Percentiles rank a stretch among this genome's conserved stretches.
Conservation (phyloP, 1,284 basidiomycete species). For the Ceratorhiza oryzae-sativae region DNA sequence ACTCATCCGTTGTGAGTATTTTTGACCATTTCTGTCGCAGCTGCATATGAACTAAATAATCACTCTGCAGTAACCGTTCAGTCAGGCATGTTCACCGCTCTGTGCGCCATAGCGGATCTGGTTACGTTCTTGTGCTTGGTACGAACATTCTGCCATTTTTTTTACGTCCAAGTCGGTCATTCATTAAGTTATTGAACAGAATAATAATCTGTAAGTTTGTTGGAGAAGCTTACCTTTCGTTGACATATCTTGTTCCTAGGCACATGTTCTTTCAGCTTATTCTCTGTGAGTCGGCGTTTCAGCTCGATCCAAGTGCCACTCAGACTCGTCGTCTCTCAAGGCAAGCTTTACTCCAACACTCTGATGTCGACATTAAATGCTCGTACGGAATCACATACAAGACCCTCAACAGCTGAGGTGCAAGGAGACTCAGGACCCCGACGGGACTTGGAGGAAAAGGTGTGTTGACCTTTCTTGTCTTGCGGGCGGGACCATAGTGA, state of each 20-base stretch:
- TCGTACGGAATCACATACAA: not conserved
- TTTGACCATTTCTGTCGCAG: not conserved
- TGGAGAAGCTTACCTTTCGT: not conserved
- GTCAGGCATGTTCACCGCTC: not conserved
- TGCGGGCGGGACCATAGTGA: not conserved
- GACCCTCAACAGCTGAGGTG: not conserved
- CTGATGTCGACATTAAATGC: not conserved
- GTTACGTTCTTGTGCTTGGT: slow-evolving; percentile 9
- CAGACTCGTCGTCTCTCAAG: not conserved
- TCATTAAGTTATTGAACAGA: not conserved
- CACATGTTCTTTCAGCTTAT: slow-evolving; percentile 9
- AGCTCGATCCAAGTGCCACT: not conserved
- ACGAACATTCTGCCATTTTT: not conserved
- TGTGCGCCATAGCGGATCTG: slow-evolving; percentile 4
- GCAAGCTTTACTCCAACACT: not conserved
- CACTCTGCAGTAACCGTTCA: not conserved
- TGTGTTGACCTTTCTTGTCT: not conserved
- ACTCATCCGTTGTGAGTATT: not conserved
- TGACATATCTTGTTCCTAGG: not conserved
- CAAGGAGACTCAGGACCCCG: not conserved
- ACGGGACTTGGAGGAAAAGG: not conserved
- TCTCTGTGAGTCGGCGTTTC: not conserved
- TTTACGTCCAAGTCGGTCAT: not conserved
- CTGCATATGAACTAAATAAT: not conserved
- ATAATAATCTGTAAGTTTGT: not conserved